Evolutionary conservation across 352 stramenopile genomes (phyloP), one percentile per base, ranked within the genome.

Genomic region (Albugo candida): DNA sequence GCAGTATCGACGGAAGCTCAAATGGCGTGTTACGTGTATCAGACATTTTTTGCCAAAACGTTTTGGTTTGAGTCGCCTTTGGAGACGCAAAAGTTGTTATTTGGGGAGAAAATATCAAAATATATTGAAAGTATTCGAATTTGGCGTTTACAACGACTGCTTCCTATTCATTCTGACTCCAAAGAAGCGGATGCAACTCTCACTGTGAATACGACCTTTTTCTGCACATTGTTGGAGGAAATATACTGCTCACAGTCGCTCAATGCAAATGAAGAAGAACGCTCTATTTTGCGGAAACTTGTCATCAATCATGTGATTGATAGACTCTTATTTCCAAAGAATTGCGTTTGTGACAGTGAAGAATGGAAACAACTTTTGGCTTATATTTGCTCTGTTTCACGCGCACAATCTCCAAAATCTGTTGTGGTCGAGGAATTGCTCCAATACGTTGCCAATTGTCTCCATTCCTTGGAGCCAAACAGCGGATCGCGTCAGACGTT

Each of bases 51-150:
- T 31, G 68, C 75, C 41, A 87, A 83, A 36, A 70, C 63, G 13
- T 85, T 62, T 37, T 91, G 78, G 78, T 91, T 85, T 57, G 52
- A 80, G 1, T 62, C 70, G 21, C 74, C 72, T 13, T 87, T 77
- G 48, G 70, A 81, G 5, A 86, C 74, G 5, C 78, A 91, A 65
- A 49, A 63, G 2, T 80, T 77, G 37, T 52, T 91, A 5, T 49
- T 87, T 0, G 58, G 60, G 21, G 65, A 80, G 14, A 54, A 81
- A 10, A 41, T 87, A 13, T 72, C 75, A 12, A 59, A 52, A 27
- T 86, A 84, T 48, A 41, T 84, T 12, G 49, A 65, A 47, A 53
- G 73, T 35, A 49, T 86, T 34, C 67, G 8, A 19, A 43, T 31
- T 31, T 31, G 24, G 24, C 24, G 24, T 8, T 10, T 8, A 3